Evolutionary conservation across 352 stramenopile genomes (phyloP).

Genomic region (Thalassiosira livingstoniorum): DNA sequence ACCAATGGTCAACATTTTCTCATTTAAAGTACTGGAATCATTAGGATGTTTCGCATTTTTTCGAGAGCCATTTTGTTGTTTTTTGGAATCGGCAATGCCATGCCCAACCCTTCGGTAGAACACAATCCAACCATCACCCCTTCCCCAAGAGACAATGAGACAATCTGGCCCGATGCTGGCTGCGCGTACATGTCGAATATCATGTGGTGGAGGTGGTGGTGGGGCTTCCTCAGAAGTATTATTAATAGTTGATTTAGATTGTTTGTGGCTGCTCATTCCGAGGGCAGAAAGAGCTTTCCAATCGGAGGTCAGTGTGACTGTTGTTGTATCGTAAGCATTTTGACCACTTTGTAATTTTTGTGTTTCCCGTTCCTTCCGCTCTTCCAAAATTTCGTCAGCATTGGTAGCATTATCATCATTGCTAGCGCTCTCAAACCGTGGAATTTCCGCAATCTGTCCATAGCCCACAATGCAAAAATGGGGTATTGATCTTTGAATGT

Average conservation of each 20-base stretch:
- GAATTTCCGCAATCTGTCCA: constrained; percentile 60
- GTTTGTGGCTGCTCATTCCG: constrained; percentile 13
- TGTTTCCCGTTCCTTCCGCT: not conserved
- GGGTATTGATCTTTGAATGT: not conserved
- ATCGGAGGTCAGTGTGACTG: constrained; percentile 43
- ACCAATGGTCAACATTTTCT: constrained; percentile 22
- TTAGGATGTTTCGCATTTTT: too few relatives aligned
- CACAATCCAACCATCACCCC: constrained; percentile 70
- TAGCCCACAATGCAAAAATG: constrained; percentile 59
- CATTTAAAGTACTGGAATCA: too few relatives aligned
- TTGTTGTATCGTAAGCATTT: constrained; percentile 13
- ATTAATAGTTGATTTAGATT: not conserved
- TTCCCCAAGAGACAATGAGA: constrained; percentile 79
- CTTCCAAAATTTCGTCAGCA: not conserved
- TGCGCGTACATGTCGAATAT: constrained; percentile 59
- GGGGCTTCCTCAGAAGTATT: too few relatives aligned
- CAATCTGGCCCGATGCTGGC: constrained; percentile 69
- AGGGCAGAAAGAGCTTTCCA: constrained; percentile 14
- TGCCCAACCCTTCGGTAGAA: constrained; percentile 68
- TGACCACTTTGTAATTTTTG: too few relatives aligned
- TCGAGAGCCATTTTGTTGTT: too few relatives aligned
- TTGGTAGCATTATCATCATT: not conserved
- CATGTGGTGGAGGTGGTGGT: too few relatives aligned
- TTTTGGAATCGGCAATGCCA: not conserved
- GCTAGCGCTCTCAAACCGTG: constrained; percentile 5